A percentile compares a stretch with the other conserved stretches of the same genome.
Evolutionary conservation across 129 eudicot species (phyloP).

Genomic region (Artemisia argyi): DNA sequence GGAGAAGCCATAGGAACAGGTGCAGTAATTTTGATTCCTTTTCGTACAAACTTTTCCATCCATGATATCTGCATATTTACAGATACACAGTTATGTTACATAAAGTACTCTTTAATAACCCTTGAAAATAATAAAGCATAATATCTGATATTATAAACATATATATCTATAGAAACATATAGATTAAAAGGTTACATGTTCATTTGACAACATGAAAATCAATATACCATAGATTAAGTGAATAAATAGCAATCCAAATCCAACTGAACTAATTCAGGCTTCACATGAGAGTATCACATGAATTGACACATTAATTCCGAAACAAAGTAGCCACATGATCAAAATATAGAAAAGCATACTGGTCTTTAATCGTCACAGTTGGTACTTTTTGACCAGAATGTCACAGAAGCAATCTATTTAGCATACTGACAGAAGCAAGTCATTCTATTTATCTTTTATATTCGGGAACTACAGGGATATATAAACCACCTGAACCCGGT

Average conservation of each 20-base stretch:
- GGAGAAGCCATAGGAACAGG: slow-evolving; percentile 95
- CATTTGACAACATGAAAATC: slow-evolving; percentile 12
- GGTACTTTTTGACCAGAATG: neutral
- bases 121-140: neutral
- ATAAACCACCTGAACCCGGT: too few relatives aligned
- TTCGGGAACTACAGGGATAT: neutral
- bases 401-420: neutral
- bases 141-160: neutral
- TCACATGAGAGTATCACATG: neutral
- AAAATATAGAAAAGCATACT: neutral
- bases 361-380: neutral
- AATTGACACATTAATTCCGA: neutral
- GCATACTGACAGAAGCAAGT: neutral
- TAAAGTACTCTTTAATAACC: slow-evolving; percentile 11
- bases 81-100: neutral
- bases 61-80: slow-evolving; percentile 79
- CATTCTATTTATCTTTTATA: neutral
- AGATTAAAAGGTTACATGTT: neutral
- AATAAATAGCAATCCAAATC: slow-evolving; percentile 15
- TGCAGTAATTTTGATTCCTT: slow-evolving; percentile 93
- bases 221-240: neutral
- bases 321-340: neutral
- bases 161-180: slow-evolving; percentile 9
- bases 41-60: slow-evolving; percentile 96
- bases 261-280: neutral